phyloP scores from a whole-genome alignment of 108 stramenopile genomes.

The Mediolabrus comicus region DNA sequence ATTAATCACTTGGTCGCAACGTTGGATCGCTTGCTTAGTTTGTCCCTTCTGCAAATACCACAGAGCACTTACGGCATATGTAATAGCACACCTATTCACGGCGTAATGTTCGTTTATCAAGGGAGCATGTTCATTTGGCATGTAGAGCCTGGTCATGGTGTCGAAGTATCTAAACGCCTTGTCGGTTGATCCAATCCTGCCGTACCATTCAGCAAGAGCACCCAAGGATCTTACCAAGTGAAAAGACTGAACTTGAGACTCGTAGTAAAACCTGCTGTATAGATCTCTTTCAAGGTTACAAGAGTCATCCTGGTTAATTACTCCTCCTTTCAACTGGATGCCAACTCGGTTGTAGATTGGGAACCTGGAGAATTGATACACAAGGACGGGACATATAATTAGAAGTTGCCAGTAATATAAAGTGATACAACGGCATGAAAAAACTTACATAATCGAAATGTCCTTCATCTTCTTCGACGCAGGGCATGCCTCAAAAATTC shows the following conservation, averaged over 20 bases:
- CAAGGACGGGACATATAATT: background rate
- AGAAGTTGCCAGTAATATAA: background rate
- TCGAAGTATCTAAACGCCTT: conserved; percentile 3
- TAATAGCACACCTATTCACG: conserved; percentile 23
- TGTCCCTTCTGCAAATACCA: conserved; percentile 30
- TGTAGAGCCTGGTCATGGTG: conserved; percentile 12
- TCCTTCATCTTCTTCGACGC: conserved; percentile 31
- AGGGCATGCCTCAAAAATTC: conserved; percentile 37
- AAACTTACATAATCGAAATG: background rate
- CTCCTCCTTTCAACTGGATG: conserved; percentile 27
- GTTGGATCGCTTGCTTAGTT: conserved; percentile 23
- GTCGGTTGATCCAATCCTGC: conserved; percentile 1
- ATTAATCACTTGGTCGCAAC: conserved; percentile 25
- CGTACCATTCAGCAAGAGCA: conserved; percentile 9
- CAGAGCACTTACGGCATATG: conserved; percentile 18
- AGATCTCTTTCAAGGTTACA: conserved; percentile 32
- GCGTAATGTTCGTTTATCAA: conserved; percentile 18
- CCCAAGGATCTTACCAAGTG: conserved; percentile 19
- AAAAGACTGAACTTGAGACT: conserved; percentile 32
- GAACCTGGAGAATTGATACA: conserved; percentile 20
- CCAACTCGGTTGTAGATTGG: conserved; percentile 27
- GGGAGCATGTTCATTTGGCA: conserved; percentile 22
- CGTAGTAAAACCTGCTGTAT: conserved; percentile 22
- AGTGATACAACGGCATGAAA: background rate
- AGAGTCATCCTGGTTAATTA: conserved; percentile 26